Evolutionary conservation across 129 eudicot species (phyloP).

Genomic region (Heracleum sosnowskyi): DNA sequence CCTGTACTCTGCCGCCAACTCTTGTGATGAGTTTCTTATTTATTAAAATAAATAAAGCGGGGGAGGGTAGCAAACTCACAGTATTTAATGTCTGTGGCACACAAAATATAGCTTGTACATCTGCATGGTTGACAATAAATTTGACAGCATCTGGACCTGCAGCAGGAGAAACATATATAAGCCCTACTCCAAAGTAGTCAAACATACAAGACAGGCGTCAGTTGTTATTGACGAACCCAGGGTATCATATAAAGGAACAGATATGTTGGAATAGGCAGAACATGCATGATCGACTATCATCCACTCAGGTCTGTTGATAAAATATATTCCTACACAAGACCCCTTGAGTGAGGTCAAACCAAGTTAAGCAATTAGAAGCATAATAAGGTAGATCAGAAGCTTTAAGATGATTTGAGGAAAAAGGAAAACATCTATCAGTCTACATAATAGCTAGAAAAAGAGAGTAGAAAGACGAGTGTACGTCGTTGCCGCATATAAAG

Average conservation of each 20-base stretch:
- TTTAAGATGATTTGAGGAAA: background rate
- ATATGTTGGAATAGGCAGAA: conserved; percentile 64
- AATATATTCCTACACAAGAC: conserved; percentile 59
- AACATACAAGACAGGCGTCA: background rate
- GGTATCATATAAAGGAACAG: conserved; percentile 80
- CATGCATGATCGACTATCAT: conserved; percentile 78
- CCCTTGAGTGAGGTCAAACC: conserved; percentile 42
- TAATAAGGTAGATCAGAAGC: background rate
- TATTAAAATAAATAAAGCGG: no score
- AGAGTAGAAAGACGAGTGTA: background rate
- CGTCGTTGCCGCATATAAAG: background rate
- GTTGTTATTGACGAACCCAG: conserved; percentile 41
- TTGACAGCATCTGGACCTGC: conserved; percentile 96
- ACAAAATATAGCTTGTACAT: conserved; percentile 79
- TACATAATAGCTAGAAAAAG: no score
- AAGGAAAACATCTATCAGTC: no score
- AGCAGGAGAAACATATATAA: conserved; percentile 11
- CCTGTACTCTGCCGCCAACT: no score
- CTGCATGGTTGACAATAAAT: conserved; percentile 78
- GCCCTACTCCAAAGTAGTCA: conserved; percentile 7
- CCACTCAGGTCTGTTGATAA: conserved; percentile 90
- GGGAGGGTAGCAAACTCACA: conserved; percentile 44
- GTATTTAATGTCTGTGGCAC: conserved; percentile 59
- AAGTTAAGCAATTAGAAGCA: background rate
- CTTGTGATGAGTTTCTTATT: no score